These are phyloP conservation scores for Sindora glabra DNA, from an alignment of 306 rosid genomes.

Conservation along the genomic window DNA sequence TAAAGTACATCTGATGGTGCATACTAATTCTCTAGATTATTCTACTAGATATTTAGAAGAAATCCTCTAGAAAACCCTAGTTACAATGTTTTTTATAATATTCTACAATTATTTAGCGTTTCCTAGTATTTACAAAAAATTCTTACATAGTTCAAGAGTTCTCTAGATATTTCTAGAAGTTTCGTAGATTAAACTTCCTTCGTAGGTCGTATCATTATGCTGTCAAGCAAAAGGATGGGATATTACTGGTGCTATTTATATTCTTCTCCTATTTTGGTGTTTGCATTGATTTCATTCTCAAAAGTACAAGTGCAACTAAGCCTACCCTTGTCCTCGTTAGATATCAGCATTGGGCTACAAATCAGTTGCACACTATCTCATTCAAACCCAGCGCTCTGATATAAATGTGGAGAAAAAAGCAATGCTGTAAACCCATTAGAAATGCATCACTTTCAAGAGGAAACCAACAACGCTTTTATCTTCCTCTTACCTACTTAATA, in stretches of 20 bases:
- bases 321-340: constrained; percentile 34
- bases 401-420: constrained; percentile 20
- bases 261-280: constrained; percentile 7
- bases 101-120: too few relatives aligned
- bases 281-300: background rate
- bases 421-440: constrained; percentile 22
- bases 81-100: too few relatives aligned
- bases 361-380: constrained; percentile 95
- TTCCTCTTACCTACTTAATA: too few relatives aligned
- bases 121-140: too few relatives aligned
- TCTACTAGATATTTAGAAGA: too few relatives aligned
- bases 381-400: constrained; percentile 55
- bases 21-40: too few relatives aligned
- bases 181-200: too few relatives aligned
- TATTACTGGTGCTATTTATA: constrained; percentile 69
- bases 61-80: too few relatives aligned
- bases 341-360: constrained; percentile 54
- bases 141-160: too few relatives aligned
- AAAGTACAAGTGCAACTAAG: constrained; percentile 1
- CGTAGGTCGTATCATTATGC: constrained; percentile 24
- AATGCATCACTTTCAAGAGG: constrained; percentile 8
- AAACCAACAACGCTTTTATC: too few relatives aligned
- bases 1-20: too few relatives aligned
- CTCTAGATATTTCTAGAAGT: too few relatives aligned
- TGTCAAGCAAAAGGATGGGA: constrained; percentile 87